Evolutionary conservation across 805 yeast species (phyloP).

Genomic region (Zygoascus bituminiphila): DNA sequence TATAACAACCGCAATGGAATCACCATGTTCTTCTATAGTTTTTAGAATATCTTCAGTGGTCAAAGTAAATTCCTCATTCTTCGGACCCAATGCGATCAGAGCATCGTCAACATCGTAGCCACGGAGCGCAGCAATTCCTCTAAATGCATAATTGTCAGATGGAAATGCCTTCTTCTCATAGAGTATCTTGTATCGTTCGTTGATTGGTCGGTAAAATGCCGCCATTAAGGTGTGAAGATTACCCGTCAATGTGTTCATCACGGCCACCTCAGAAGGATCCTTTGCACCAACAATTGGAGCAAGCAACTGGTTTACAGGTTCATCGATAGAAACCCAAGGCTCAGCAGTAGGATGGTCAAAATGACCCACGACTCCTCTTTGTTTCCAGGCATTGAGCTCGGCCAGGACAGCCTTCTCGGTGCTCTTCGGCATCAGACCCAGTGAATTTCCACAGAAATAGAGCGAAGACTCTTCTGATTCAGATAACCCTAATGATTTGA

Average conservation of each 20-base stretch:
- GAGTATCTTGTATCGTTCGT: constrained; percentile 52
- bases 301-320: constrained; percentile 60
- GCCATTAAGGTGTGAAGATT: constrained; percentile 68
- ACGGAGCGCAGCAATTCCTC: constrained; percentile 58
- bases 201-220: constrained; percentile 63
- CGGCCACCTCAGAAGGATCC: constrained; percentile 62
- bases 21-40: constrained; percentile 46
- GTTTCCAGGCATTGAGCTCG: constrained; percentile 78
- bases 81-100: constrained; percentile 56
- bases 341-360: constrained; percentile 39
- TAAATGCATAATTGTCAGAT: constrained; percentile 80
- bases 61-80: constrained; percentile 47
- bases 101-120: constrained; percentile 46
- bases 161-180: constrained; percentile 89
- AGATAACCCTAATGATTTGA: constrained; percentile 43
- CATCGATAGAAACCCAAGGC: constrained; percentile 83
- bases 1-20: constrained; percentile 62
- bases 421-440: constrained; percentile 75
- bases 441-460: constrained; percentile 89
- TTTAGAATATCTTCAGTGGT: constrained; percentile 55
- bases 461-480: constrained; percentile 27
- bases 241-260: constrained; percentile 79
- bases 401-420: constrained; percentile 48
- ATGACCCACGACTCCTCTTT: constrained; percentile 77
- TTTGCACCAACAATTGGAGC: constrained; percentile 73